phyloP scores from a whole-genome alignment of 1,284 basidiomycete genomes.

The Schizophyllum commune region DNA sequence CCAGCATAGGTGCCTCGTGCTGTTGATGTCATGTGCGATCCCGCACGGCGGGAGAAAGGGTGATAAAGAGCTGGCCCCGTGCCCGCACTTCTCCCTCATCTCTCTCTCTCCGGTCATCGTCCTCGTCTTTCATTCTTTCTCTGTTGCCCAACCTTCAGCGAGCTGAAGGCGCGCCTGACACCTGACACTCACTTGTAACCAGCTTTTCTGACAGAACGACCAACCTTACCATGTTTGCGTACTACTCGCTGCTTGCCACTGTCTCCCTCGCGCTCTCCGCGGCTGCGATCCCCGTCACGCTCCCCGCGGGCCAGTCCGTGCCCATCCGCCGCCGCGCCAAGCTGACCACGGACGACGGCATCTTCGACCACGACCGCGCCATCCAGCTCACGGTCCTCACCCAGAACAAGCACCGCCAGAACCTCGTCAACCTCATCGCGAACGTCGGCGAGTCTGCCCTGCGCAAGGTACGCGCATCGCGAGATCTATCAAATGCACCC shows the following conservation, averaged over 20 bases:
- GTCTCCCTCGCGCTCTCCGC: slow-evolving; percentile 11
- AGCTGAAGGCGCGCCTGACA: neutral
- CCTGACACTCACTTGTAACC: neutral
- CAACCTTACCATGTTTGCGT: slow-evolving; percentile 11
- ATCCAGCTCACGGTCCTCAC: slow-evolving; percentile 11
- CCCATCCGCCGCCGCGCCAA: slow-evolving; percentile 10
- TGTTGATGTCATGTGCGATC: neutral
- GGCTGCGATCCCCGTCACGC: slow-evolving; percentile 4
- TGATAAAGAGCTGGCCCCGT: neutral
- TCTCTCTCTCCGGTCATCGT: neutral
- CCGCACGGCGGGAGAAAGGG: neutral
- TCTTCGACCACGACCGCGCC: slow-evolving; percentile 19
- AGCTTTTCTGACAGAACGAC: neutral
- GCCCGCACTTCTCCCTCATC: neutral
- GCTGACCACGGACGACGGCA: slow-evolving; percentile 14
- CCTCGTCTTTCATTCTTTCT: neutral
- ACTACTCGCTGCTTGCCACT: slow-evolving; percentile 7
- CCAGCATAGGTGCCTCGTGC: neutral
- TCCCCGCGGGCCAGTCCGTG: slow-evolving; percentile 1
- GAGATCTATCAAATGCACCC: neutral
- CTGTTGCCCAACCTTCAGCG: neutral
- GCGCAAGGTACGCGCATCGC: slow-evolving; percentile 6
- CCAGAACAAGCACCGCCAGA: slow-evolving; percentile 20
- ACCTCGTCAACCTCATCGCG: slow-evolving; percentile 17
- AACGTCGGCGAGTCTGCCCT: slow-evolving; percentile 15